phyloP scores from a whole-genome alignment of 192 early-diverging fungal species.

The Backusella mclennaniae region DNA sequence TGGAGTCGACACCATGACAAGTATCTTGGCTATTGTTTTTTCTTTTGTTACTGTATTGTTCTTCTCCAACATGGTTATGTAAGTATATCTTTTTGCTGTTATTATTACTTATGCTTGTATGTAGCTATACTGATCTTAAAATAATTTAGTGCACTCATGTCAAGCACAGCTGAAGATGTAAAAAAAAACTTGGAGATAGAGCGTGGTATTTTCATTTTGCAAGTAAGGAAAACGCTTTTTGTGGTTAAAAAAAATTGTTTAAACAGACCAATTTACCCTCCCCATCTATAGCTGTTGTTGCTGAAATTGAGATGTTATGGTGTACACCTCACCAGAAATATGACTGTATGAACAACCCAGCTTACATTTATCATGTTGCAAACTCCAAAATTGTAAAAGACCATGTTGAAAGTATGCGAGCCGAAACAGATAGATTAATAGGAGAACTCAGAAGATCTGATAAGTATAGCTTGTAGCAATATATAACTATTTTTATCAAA shows the following conservation, averaged over 20 bases:
- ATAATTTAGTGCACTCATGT: not conserved
- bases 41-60: not conserved
- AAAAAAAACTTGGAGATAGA: not conserved
- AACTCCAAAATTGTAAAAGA: not conserved
- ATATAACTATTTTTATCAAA: too few relatives aligned
- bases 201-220: not conserved
- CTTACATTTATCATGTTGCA: not conserved
- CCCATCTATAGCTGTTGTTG: not conserved
- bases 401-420: not conserved
- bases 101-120: too few relatives aligned
- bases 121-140: not conserved
- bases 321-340: not conserved
- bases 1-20: not conserved
- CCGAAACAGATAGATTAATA: not conserved
- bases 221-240: not conserved
- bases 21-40: not conserved
- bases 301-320: not conserved
- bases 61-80: slow-evolving; percentile 17
- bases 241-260: too few relatives aligned
- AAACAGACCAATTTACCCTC: too few relatives aligned
- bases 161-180: not conserved
- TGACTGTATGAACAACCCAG: not conserved
- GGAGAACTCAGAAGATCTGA: not conserved
- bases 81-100: not conserved
- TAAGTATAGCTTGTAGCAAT: too few relatives aligned